Percentiles rank a stretch among this genome's conserved stretches.
Evolutionary conservation across 2,329 filamentous ascomycete species (phyloP).

Genomic region (Zarea fungicola): DNA sequence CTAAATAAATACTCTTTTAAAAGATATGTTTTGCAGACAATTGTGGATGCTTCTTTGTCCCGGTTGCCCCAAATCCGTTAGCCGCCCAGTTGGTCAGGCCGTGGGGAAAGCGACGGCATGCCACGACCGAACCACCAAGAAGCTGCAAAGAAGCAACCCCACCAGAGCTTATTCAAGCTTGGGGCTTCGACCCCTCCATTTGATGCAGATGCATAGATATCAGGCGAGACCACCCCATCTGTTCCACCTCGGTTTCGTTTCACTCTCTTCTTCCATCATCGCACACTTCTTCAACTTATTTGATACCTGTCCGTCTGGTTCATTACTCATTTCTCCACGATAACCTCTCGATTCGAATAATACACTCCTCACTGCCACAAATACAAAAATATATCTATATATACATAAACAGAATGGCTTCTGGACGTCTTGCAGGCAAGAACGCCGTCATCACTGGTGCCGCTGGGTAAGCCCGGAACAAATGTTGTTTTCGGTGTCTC

Average conservation of each 20-base stretch:
- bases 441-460: conserved; percentile 75
- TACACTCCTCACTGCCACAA: too few relatives aligned
- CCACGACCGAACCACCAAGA: not conserved
- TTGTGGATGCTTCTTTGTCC: too few relatives aligned
- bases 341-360: conserved; percentile 7
- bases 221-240: not conserved
- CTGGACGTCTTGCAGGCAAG: conserved; percentile 53
- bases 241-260: conserved; percentile 2
- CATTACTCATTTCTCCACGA: not conserved
- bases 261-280: not conserved
- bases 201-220: conserved; percentile 4
- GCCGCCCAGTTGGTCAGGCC: not conserved
- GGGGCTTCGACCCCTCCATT: conserved; percentile 9
- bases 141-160: too few relatives aligned
- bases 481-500: not conserved
- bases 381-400: not conserved
- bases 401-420: conserved; percentile 11
- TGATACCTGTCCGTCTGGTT: not conserved
- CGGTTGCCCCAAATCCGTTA: too few relatives aligned
- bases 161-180: conserved; percentile 6
- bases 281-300: too few relatives aligned
- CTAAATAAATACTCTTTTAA: too few relatives aligned
- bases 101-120: not conserved
- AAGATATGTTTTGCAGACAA: too few relatives aligned
- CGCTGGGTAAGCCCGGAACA: conserved; percentile 73